These are phyloP conservation scores for Spathaspora sp. DNA, from an alignment of 805 yeast genomes.

Conservation along the genomic window DNA sequence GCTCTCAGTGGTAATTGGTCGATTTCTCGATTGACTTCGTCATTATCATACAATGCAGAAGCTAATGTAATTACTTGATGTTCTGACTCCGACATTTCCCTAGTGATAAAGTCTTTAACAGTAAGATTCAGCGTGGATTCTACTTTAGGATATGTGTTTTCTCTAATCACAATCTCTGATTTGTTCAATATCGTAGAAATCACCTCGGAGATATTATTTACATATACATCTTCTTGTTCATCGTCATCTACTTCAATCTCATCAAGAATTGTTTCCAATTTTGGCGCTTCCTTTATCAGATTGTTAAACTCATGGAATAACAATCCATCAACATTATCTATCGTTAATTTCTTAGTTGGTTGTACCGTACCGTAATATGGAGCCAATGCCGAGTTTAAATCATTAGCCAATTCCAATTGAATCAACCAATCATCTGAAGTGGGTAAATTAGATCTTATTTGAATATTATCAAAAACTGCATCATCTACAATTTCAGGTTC, in stretches of 20 bases:
- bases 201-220: slow-evolving; percentile 12
- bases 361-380: slow-evolving; percentile 15
- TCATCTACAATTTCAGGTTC: slow-evolving; percentile 57
- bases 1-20: not conserved
- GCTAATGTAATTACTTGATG: slow-evolving; percentile 50
- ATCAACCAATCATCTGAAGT: slow-evolving; percentile 60
- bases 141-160: slow-evolving; percentile 25
- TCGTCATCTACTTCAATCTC: slow-evolving; percentile 3
- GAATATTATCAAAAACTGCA: slow-evolving; percentile 31
- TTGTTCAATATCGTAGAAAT: slow-evolving; percentile 18
- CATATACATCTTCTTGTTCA: slow-evolving; percentile 9
- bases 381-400: slow-evolving; percentile 39
- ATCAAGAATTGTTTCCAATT: slow-evolving; percentile 3
- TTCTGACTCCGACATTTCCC: slow-evolving; percentile 17
- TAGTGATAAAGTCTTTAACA: slow-evolving; percentile 17
- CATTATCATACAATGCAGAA: slow-evolving; percentile 48
- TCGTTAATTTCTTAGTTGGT: slow-evolving; percentile 16
- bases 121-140: slow-evolving; percentile 4
- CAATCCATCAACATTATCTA: slow-evolving; percentile 42
- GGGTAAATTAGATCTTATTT: slow-evolving; percentile 43
- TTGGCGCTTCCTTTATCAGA: slow-evolving; percentile 3
- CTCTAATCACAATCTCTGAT: slow-evolving; percentile 17
- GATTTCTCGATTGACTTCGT: not conserved
- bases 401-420: slow-evolving; percentile 54
- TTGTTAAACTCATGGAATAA: slow-evolving; percentile 46